These are phyloP conservation scores for Fusarium nisikadoi DNA, from an alignment of 2,329 filamentous ascomycete genomes.

Conservation along the genomic window DNA sequence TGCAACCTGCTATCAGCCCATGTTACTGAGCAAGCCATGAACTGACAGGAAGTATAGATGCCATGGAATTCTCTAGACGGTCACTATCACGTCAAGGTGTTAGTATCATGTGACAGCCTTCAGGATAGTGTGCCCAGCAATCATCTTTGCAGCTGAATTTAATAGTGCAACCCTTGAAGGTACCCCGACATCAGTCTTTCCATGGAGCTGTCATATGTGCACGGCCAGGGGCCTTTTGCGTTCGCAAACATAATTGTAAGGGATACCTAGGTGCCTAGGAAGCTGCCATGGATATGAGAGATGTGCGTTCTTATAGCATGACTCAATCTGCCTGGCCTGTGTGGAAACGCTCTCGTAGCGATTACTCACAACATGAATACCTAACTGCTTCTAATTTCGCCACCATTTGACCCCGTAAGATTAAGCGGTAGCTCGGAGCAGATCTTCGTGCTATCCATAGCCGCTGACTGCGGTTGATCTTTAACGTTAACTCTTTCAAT, in stretches of 20 bases:
- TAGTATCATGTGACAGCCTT: background rate
- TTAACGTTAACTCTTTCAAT: background rate
- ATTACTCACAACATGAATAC: background rate
- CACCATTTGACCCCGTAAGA: background rate
- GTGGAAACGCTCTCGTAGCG: background rate
- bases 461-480: background rate
- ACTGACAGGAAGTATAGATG: background rate
- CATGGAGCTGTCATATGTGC: background rate
- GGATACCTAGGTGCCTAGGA: background rate
- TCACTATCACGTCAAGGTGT: background rate
- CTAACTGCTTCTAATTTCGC: background rate
- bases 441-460: background rate
- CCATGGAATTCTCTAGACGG: background rate
- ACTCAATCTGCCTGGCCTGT: background rate
- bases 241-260: background rate
- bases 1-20: background rate
- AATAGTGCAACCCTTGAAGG: background rate
- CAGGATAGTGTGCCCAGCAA: background rate
- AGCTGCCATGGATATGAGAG: background rate
- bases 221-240: background rate
- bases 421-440: background rate
- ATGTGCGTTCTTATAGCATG: too few relatives aligned
- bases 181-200: background rate
- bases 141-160: background rate
- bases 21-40: constrained; percentile 7